These are phyloP conservation scores for Botrytis fragariae DNA, from an alignment of 2,329 filamentous ascomycete genomes.

Conservation along the genomic window DNA sequence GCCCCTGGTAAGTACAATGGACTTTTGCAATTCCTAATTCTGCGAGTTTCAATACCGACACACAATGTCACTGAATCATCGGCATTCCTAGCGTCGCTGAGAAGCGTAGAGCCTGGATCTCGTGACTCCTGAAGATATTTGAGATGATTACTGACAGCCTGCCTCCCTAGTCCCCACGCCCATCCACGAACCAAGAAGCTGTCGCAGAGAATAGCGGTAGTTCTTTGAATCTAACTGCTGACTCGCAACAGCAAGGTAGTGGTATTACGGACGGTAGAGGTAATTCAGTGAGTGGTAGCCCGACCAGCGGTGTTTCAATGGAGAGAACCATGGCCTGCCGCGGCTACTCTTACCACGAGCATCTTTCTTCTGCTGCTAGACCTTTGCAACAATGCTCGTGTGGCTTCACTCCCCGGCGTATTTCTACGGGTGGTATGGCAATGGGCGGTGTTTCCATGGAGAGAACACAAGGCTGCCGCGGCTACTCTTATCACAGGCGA, in stretches of 20 bases:
- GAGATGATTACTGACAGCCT: not conserved
- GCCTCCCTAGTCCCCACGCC: not conserved
- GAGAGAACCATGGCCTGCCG: too few species aligned
- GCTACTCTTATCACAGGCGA: not conserved
- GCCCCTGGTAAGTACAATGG: not conserved
- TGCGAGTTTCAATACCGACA: not conserved
- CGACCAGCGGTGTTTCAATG: too few species aligned
- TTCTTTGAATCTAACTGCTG: not conserved
- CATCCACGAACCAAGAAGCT: not conserved
- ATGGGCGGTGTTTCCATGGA: not conserved
- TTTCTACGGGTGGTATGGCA: not conserved
- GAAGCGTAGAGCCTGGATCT: not conserved
- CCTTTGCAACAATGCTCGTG: not conserved
- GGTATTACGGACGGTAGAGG: not conserved
- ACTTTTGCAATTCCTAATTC: not conserved
- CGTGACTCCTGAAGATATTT: not conserved
- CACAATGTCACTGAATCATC: not conserved
- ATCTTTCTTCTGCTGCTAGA: not conserved
- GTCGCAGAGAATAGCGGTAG: not conserved
- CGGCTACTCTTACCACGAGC: not conserved
- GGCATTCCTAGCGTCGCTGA: not conserved
- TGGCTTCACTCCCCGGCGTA: not conserved
- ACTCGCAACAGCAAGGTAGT: not conserved
- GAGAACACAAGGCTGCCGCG: too few species aligned
- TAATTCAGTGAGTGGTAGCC: not conserved